These are phyloP conservation scores for Thelonectria rubi DNA, from an alignment of 2,329 filamentous ascomycete species.

Conservation along the genomic window DNA sequence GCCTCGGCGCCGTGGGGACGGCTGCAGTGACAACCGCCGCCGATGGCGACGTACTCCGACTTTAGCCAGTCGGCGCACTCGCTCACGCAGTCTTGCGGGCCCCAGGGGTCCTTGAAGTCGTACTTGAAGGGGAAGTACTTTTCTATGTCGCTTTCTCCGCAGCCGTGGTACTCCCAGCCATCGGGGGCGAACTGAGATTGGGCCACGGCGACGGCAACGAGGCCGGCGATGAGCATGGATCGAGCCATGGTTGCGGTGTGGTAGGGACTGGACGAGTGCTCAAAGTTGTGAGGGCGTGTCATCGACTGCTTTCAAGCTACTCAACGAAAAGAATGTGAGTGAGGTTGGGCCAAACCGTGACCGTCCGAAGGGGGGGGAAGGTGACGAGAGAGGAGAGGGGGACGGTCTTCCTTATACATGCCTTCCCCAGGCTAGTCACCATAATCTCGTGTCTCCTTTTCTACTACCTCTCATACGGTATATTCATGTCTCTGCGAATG, in stretches of 20 bases:
- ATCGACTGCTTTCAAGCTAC: neutral
- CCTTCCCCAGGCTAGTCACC: neutral
- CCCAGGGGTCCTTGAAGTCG: conserved; percentile 29
- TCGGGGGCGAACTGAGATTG: conserved; percentile 28
- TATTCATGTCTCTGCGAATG: too few species aligned
- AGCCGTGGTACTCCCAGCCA: conserved; percentile 43
- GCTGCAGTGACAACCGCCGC: conserved; percentile 38
- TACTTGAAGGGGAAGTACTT: conserved; percentile 30
- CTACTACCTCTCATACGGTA: too few species aligned
- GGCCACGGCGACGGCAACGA: conserved; percentile 40
- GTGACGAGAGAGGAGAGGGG: neutral
- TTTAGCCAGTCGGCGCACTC: conserved; percentile 23
- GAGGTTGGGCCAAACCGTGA: neutral
- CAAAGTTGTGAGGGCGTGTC: too few species aligned
- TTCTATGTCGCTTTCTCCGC: conserved; percentile 35
- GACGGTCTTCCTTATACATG: neutral
- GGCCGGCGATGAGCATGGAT: conserved; percentile 24
- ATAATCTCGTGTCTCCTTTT: too few species aligned
- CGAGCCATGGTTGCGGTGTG: conserved; percentile 21
- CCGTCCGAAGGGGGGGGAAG: too few species aligned
- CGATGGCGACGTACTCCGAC: conserved; percentile 38
- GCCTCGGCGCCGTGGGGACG: conserved; percentile 7
- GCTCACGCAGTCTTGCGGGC: conserved; percentile 33
- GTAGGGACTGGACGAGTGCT: neutral
- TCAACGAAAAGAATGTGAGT: neutral